Evolutionary conservation across 2,329 filamentous ascomycete genomes (phyloP), one percentile per base, ranked within the genome.

Genomic region (Fusarium chuoi): DNA sequence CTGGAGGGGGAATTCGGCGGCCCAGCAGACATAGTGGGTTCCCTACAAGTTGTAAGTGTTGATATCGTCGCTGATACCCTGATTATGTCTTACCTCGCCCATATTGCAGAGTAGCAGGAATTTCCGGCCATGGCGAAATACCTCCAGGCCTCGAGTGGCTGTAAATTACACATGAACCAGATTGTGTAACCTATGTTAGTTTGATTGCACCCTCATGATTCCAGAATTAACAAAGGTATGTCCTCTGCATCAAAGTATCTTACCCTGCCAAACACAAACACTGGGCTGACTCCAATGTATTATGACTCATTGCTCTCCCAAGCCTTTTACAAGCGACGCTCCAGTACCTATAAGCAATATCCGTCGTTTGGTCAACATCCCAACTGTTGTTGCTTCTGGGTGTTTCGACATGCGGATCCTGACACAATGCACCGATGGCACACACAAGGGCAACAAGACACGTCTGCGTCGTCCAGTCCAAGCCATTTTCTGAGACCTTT

Each of bases 191-290:
- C 12, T 6, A 24, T 4, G 11, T 44, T 6, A 44, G 15, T 12
- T 12, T 24, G n/a, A 7, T 17, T 11, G 6, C 2, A 0, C 3
- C 10, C 6, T 14, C 22, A 39, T n/a, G n/a, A n/a, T 39, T 13
- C 11, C 3, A 17, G 10, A 24, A 24, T 10, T 24, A 7, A 3
- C 18, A 44, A 10, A 44, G n/a, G 17, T 3, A 44, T 44, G 10
- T 24, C 42, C 28, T 30, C 28, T 28, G 28, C 8, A 30, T 10
- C 28, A 28, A 28, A 28, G 28, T 7, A 28, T 28, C 28, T 13
- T 24, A 44, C 42, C 42, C 42, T 44, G 42, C 42, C n/a, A 44
- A 8, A 13, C 42, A 44, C n/a, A 44, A 18, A 24, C 42, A 44
- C n/a, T 44, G 42, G 15, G 42, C 42, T 7, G 42, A 44, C 12